Base-by-base conservation (phyloP, 2,329 filamentous ascomycete genomes). In the Sporothrix euskadiensis region DNA sequence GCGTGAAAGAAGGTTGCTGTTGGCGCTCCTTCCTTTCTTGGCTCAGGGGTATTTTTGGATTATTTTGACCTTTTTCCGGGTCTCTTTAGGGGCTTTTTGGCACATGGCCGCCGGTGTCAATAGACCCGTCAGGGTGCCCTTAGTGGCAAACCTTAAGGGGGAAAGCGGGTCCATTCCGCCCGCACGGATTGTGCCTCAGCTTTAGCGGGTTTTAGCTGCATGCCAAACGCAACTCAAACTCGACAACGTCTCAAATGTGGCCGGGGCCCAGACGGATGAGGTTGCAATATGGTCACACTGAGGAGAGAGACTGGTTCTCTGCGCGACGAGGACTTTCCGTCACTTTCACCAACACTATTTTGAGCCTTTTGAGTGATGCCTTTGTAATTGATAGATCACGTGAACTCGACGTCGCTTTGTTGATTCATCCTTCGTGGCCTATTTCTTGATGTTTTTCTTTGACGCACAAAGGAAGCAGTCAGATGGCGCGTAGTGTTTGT, bases 161-260 rank as follows among this genome's bases (percentile, higher is more conserved):
- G 69, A 71, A 69, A 59, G 61, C 61, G 73, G 69, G 30, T 9
- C 61, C 32, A 6, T 10, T 5, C 71, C 71, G 54, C 65, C 71
- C 63, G 73, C 73, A 54, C 73, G 75, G 75, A 69, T 68, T 75
- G 71, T 73, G 75, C 74, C 63, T 75, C 75, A 74, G 59, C n/a
- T 41, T 71, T 65, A 52, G 54, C 49, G 61, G 66, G 68, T 72
- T 71, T 69, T 44, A 22, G 49, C 39, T 35, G 47, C 63, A 52
- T 35, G 30, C 75, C 74, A 77, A 77, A 77, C 76, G 41, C 73
- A 68, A 61, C 73, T 75, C 75, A 76, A 74, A 76, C 76, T 63
- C 57, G 70, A 73, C 73, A 30, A 56, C 74, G 76, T 77, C 76
- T 75, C 76, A 77, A 72, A 16, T 52, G n/a, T 30, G 41, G 56